Percentiles rank a stretch among this genome's conserved stretches.
Evolutionary conservation across 2,329 filamentous ascomycete species (phyloP).

Genomic region (Monosporascus sp.): DNA sequence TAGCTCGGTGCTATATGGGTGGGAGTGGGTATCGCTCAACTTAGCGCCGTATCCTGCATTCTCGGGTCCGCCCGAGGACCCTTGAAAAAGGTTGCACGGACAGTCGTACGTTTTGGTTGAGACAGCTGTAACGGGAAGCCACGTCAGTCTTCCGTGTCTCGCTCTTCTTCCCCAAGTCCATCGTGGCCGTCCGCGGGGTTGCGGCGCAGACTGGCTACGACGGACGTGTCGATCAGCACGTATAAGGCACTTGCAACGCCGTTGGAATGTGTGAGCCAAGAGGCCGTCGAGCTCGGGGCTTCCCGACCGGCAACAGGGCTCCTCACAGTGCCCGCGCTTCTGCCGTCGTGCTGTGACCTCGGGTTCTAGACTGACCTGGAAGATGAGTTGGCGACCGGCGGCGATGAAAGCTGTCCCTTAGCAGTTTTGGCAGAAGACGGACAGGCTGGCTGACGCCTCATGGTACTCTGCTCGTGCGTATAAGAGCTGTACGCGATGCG

Average conservation of each 20-base stretch:
- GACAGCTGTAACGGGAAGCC: no score
- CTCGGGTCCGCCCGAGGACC: no score
- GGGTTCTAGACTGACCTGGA: conserved; percentile 19
- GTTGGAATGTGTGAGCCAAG: conserved; percentile 16
- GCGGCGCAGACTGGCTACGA: conserved; percentile 15
- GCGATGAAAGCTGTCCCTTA: conserved; percentile 21
- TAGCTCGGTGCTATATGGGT: no score
- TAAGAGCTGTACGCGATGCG: no score
- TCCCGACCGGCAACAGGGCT: conserved; percentile 17
- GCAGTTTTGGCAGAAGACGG: conserved; percentile 26
- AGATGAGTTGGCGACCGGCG: conserved; percentile 23
- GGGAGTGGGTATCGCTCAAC: no score
- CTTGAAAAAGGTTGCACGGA: no score
- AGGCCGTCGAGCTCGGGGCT: conserved; percentile 22
- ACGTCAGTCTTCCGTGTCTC: conserved; percentile 8
- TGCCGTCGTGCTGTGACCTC: conserved; percentile 19
- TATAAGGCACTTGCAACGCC: conserved; percentile 23
- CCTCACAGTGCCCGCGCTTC: conserved; percentile 23
- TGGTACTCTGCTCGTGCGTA: no score
- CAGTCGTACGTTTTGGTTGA: no score
- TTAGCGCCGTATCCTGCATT: no score
- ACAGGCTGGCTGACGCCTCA: conserved; percentile 19
- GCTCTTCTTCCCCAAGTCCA: conserved; percentile 20
- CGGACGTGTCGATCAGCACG: conserved; percentile 17
- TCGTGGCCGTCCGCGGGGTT: conserved; percentile 24